Conservation (phyloP, 2,329 filamentous ascomycete species). For the Aureobasidium pullulans region DNA sequence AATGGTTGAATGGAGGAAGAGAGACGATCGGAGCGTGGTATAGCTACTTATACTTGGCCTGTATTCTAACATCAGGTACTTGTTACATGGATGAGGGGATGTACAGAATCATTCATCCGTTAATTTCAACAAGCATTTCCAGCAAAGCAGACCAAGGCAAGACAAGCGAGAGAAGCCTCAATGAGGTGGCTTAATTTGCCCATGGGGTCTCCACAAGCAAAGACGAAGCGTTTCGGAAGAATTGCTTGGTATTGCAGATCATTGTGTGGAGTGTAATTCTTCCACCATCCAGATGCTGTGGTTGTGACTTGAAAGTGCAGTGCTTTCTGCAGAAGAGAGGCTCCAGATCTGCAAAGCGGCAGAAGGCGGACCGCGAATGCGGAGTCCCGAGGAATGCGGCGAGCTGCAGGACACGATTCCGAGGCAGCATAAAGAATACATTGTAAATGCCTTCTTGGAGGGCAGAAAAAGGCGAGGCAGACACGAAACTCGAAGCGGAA, state of each 20-base stretch:
- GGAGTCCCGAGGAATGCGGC: background rate
- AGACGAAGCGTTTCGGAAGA: slow-evolving; percentile 9
- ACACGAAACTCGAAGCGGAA: background rate
- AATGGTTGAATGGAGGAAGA: background rate
- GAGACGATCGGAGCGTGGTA: background rate
- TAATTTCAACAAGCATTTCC: background rate
- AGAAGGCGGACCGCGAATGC: background rate
- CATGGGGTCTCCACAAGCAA: slow-evolving; percentile 1
- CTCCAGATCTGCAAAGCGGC: slow-evolving; percentile 8
- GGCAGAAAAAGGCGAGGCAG: too few relatives aligned
- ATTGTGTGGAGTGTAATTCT: background rate
- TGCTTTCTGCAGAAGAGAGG: background rate
- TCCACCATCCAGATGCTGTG: background rate
- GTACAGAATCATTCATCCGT: background rate
- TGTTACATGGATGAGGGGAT: background rate
- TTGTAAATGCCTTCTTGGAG: too few relatives aligned
- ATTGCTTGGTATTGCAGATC: slow-evolving; percentile 11
- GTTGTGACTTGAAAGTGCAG: background rate
- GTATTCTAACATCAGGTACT: background rate
- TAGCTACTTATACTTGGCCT: background rate
- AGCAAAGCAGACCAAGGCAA: background rate
- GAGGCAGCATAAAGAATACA: too few relatives aligned
- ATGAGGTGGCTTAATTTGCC: background rate
- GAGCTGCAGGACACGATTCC: background rate
- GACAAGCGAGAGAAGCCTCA: slow-evolving; percentile 6